phyloP scores from a whole-genome alignment of 2,329 filamentous ascomycete species.

The Aspergillus texensis region DNA sequence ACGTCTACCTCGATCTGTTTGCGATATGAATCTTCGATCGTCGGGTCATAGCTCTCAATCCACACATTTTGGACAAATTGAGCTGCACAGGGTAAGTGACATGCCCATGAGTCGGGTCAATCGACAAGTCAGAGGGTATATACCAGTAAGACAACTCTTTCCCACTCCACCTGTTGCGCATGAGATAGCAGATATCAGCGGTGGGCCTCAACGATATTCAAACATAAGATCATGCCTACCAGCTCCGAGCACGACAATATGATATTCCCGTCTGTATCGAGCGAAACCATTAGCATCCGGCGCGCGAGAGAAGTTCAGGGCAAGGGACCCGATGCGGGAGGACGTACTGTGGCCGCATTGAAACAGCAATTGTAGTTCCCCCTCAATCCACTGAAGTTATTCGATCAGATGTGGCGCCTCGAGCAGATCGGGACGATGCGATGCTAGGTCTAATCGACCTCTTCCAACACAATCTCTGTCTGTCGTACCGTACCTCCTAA shows the following conservation, averaged over 20 bases:
- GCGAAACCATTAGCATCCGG: slow-evolving; percentile 24
- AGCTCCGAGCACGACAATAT: slow-evolving; percentile 80
- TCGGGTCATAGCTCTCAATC: slow-evolving; percentile 89
- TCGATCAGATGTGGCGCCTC: background rate
- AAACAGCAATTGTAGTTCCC: slow-evolving; percentile 12
- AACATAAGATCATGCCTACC: slow-evolving; percentile 51
- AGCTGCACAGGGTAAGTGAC: slow-evolving; percentile 54
- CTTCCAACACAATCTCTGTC: background rate
- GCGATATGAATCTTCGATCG: slow-evolving; percentile 84
- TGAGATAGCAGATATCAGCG: slow-evolving; percentile 21
- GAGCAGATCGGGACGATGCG: background rate
- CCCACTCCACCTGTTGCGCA: slow-evolving; percentile 73
- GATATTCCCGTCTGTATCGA: slow-evolving; percentile 68
- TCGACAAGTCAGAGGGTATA: slow-evolving; percentile 29
- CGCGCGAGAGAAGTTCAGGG: slow-evolving; percentile 6
- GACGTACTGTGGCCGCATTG: slow-evolving; percentile 44
- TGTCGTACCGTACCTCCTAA: background rate
- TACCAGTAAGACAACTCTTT: slow-evolving; percentile 90
- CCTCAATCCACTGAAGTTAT: background rate
- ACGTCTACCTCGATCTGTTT: slow-evolving; percentile 91
- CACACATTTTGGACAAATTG: slow-evolving; percentile 94
- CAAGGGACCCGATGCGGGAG: background rate
- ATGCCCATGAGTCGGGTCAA: background rate
- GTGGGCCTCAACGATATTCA: background rate
- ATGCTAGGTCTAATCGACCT: background rate